Base-by-base conservation (phyloP, 257 asterid species). In the Solanum chiquidenum region DNA sequence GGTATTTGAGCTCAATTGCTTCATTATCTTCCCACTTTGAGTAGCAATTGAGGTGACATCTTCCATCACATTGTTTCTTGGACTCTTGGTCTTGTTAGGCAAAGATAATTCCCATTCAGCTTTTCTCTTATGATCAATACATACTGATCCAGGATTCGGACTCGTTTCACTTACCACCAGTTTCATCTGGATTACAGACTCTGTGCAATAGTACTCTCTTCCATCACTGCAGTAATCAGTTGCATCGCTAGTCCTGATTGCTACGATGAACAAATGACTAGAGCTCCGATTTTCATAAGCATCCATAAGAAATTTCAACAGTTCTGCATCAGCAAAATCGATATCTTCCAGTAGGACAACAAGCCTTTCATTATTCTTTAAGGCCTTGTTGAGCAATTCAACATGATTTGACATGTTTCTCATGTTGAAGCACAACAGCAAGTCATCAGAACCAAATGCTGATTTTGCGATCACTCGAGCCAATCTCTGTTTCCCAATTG, bases 281-380 rank as follows among this genome's bases (percentile, higher is more conserved):
- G 76, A 25, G 62, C 75, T 87, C 58, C 90, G 91, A 35, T 37
- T 88, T 87, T 90, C 91, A 40, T 87, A 84, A 16, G 88, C 89
- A 72, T 92, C 86, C 52, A 34, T 90, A 21, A 94, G 95, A 86
- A 88, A 94, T 83, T 90, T 88, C 27, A 87, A 83, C 25, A 94
- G 86, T 87, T 93, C 94, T 7, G 90, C 83, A 86, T 94, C 93
- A 29, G 95, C 94, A 86, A 40, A 91, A 86, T 95, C 94, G 5
- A 91, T 88, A 89, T 93, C 92, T 87, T 96, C 98, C 18, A 96
- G 72, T 55, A 95, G 89, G 83, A 92, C 83, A 0, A 95, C 99
- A 2, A 91, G 87, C 55, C 86, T 92, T 38, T 84, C 93, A 16
- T 89, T 92, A 60, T 83, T 86, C 55, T 86, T 90, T 72, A 94